Percentiles rank a stretch among this genome's conserved stretches.
Conservation (phyloP, 1,139 yeast species). For the Wickerhamomyces sp. region DNA sequence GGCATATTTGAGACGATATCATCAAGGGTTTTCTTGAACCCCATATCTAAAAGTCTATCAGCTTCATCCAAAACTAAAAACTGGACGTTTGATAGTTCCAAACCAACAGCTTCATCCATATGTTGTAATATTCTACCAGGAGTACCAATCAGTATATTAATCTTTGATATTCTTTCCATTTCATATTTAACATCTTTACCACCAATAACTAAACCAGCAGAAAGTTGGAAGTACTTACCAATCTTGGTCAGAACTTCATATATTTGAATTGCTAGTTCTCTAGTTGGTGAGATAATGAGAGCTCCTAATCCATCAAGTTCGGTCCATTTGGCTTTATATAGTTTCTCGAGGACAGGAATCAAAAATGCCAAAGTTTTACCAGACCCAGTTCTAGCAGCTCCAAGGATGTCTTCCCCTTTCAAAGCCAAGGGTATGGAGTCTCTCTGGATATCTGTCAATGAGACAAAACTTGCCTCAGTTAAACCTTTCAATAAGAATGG, state of each 20-base stretch:
- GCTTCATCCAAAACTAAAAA: constrained; percentile 91
- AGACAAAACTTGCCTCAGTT: constrained; percentile 63
- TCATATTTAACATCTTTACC: constrained; percentile 92
- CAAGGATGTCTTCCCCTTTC: constrained; percentile 79
- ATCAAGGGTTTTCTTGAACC: constrained; percentile 85
- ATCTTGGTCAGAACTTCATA: constrained; percentile 84
- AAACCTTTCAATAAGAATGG: constrained; percentile 64
- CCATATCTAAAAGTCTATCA: constrained; percentile 95
- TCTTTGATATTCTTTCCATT: constrained; percentile 74
- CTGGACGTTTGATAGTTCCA: constrained; percentile 77
- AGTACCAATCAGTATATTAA: constrained; percentile 89
- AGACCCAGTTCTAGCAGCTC: constrained; percentile 94
- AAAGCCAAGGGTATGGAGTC: constrained; percentile 74
- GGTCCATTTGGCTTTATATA: constrained; percentile 73
- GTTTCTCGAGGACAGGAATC: constrained; percentile 73
- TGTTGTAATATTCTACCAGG: constrained; percentile 96
- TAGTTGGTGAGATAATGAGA: constrained; percentile 83
- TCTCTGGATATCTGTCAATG: constrained; percentile 82
- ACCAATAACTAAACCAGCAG: constrained; percentile 95
- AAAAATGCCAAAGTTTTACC: constrained; percentile 94
- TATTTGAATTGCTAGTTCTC: constrained; percentile 92
- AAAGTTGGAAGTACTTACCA: constrained; percentile 73
- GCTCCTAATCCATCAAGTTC: constrained; percentile 94
- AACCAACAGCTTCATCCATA: constrained; percentile 87
- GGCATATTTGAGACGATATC: constrained; percentile 82